Conservation (phyloP, 306 rosid species). For the Lotus japonicus region DNA sequence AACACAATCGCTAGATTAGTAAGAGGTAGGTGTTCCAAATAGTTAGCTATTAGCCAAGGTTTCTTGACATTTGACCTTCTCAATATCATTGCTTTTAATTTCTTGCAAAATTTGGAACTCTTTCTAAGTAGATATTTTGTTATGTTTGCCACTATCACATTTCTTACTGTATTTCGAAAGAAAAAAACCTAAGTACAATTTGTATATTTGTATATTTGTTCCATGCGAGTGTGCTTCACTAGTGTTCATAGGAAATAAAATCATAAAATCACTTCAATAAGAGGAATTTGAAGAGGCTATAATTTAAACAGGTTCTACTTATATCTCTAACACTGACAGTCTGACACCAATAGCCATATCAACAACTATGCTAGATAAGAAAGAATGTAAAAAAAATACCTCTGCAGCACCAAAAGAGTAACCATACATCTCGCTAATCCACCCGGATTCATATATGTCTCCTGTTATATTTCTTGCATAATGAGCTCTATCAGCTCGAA, state of each 20-base stretch:
- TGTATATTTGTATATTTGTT: not conserved
- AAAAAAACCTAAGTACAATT: not conserved
- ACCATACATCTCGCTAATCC: constrained; percentile 99
- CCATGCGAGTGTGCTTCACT: not conserved
- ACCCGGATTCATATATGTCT: constrained; percentile 83
- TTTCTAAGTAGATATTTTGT: not conserved
- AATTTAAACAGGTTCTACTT: too few species aligned
- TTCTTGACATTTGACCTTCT: too few species aligned
- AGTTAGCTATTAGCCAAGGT: too few species aligned
- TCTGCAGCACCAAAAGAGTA: constrained; percentile 98
- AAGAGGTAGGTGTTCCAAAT: too few species aligned
- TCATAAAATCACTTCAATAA: too few species aligned
- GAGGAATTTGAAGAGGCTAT: too few species aligned
- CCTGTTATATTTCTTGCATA: constrained; percentile 93
- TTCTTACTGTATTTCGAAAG: not conserved
- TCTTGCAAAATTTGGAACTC: too few species aligned
- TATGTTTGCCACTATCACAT: not conserved
- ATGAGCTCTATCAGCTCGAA: constrained; percentile 94
- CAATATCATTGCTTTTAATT: too few species aligned
- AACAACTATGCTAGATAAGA: not conserved
- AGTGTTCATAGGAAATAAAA: too few species aligned
- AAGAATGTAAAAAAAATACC: constrained; percentile 45
- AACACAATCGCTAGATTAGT: too few species aligned
- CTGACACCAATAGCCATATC: not conserved
- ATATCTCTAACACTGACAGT: not conserved